Base-by-base conservation (phyloP, 805 yeast genomes). In the Clavispora fructus region DNA sequence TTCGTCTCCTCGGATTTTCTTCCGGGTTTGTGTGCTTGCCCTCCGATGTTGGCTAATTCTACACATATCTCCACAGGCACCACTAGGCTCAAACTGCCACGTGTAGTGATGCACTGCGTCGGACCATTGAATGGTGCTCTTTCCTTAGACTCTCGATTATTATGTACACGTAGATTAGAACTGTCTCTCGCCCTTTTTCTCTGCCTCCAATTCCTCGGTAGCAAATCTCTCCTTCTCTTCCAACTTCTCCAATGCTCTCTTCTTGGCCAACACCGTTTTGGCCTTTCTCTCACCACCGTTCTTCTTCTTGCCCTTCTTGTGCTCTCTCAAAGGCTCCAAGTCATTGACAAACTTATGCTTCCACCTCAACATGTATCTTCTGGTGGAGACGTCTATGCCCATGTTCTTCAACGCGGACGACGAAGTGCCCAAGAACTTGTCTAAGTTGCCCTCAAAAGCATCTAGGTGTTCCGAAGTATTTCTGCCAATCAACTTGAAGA, bases 251-350 rank as follows among this genome's bases (percentile, higher is more conserved):
- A 77, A 78, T 9, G 95, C 92, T 14, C 73, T 68, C 54, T 75
- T 76, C 59, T 83, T 85, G 27, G 76, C 77, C 51, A 61, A 53
- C 17, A 72, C 73, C 13, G 67, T 60, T 57, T 77, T 80, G 50
- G 84, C 78, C 58, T 81, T 85, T 63, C 96, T 79, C 67, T 90
- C 97, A 59, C 97, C 96, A 25, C 97, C 97, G 57, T 71, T 73
- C 56, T 77, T 75, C 74, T 88, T 88, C 72, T 77, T 83, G n/a
- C 91, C 88, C 51, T 71, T 65, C 55, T 77, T 78, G 52, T 79
- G 73, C 58, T 82, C 86, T 47, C 69, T 58, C 47, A 86, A 68
- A 17, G 77, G 73, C 44, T 73, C 75, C 56, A 71, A 66, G 44
- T 83, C 80, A 49, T 78, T 75, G 56, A 79, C 76, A 58, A 74